phyloP scores from a whole-genome alignment of 2,329 filamentous ascomycete species.

The Alternaria atra region DNA sequence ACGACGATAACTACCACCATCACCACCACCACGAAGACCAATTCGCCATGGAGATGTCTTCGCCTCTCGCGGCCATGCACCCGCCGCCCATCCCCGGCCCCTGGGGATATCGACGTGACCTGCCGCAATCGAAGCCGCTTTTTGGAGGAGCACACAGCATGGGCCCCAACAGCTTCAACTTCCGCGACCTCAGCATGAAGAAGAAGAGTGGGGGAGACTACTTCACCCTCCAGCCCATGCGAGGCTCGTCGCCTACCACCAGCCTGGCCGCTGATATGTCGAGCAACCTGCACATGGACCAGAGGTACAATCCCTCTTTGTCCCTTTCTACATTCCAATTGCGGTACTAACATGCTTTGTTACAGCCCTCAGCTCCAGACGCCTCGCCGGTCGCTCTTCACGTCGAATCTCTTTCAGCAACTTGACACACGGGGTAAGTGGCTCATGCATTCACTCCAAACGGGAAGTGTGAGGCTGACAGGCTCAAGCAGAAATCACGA shows the following conservation, averaged over 20 bases:
- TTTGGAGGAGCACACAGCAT: slow-evolving; percentile 63
- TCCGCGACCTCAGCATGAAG: slow-evolving; percentile 78
- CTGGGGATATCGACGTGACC: slow-evolving; percentile 69
- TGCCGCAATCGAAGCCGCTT: slow-evolving; percentile 62
- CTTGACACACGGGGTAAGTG: slow-evolving; percentile 68
- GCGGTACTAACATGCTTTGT: slow-evolving; percentile 52
- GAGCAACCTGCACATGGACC: slow-evolving; percentile 96
- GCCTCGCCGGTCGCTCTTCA: slow-evolving; percentile 85
- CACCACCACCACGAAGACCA: slow-evolving; percentile 51
- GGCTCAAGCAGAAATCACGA: slow-evolving; percentile 52
- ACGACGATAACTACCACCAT: slow-evolving; percentile 58
- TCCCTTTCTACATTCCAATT: slow-evolving; percentile 38
- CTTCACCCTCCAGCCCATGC: slow-evolving; percentile 79
- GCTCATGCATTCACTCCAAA: slow-evolving; percentile 18
- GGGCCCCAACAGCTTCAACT: slow-evolving; percentile 75
- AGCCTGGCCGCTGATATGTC: slow-evolving; percentile 93
- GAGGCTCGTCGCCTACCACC: slow-evolving; percentile 87
- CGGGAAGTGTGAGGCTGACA: slow-evolving; percentile 39
- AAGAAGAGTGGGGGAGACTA: slow-evolving; percentile 75
- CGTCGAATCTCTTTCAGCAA: slow-evolving; percentile 71
- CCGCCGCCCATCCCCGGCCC: slow-evolving; percentile 70
- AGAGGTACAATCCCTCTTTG: slow-evolving; percentile 69
- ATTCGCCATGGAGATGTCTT: slow-evolving; percentile 83
- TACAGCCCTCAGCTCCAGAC: slow-evolving; percentile 82
- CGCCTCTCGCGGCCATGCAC: slow-evolving; percentile 92